phyloP scores from a whole-genome alignment of 768 basidiomycete genomes.

The Tephrocybe rancida region DNA sequence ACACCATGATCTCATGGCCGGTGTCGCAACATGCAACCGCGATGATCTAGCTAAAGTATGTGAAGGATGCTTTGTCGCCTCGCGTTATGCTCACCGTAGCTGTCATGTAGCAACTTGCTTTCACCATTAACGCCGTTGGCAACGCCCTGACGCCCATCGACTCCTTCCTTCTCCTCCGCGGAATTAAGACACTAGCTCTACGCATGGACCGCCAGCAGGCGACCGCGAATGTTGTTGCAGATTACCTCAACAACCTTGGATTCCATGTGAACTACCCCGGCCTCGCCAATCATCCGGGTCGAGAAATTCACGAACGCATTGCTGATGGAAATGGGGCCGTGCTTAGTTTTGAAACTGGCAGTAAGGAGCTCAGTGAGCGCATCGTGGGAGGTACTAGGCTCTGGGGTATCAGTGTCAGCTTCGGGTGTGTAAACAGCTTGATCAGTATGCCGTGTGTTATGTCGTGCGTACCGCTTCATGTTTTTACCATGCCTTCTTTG shows the following conservation, averaged over 20 bases:
- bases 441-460: constrained; percentile 99
- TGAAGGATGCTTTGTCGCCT: background rate
- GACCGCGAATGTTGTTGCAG: constrained; percentile 80
- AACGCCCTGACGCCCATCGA: constrained; percentile 96
- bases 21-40: constrained; percentile 88
- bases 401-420: constrained; percentile 98
- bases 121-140: constrained; percentile 91
- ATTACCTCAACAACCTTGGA: constrained; percentile 81
- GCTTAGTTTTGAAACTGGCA: constrained; percentile 91
- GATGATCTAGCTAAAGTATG: constrained; percentile 86
- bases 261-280: constrained; percentile 95
- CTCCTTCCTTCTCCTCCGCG: constrained; percentile 93
- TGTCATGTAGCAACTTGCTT: constrained; percentile 72
- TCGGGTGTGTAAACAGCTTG: constrained; percentile 96
- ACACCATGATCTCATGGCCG: constrained; percentile 99
- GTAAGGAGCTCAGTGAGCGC: constrained; percentile 86
- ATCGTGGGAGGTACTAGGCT: constrained; percentile 91
- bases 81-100: constrained; percentile 8
- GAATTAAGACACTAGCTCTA: constrained; percentile 93
- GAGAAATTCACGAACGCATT: constrained; percentile 88
- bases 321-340: constrained; percentile 94
- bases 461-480: constrained; percentile 73
- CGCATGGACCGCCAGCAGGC: constrained; percentile 95
- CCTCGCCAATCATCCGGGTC: constrained; percentile 76
- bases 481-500: constrained; percentile 8